Base-by-base conservation (phyloP, 1,284 basidiomycete species). In the Wolfiporia cocos region DNA sequence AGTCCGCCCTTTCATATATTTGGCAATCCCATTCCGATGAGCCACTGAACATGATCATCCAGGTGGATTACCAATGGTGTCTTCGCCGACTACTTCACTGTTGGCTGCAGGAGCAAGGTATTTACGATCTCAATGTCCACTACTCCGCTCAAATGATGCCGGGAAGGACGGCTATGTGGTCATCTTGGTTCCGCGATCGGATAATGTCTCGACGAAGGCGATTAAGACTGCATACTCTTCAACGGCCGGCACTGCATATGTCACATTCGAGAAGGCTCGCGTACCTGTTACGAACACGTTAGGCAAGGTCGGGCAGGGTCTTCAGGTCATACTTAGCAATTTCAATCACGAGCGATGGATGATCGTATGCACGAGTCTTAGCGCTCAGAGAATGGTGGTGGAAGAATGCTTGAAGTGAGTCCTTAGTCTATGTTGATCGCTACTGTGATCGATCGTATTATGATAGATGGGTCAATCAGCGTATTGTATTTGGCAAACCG, bases 51-150 rank as follows among this genome's bases (percentile, higher is more conserved):
- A n/a, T n/a, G n/a, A n/a, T n/a, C n/a, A n/a, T 28, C 9, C 26
- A 84, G 80, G 53, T 96, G 93, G 93, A 97, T 97, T 56, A 94
- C 93, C 34, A 96, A 94, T 54, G 93, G 92, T 34, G 78, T 70
- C 6, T 88, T 84, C 55, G 76, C 83, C 3, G 84, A 86, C 57
- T 86, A 78, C 62, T 92, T 93, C 62, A 88, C 85, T 0, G 86
- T 84, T 2, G 76, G 78, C 0, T 87, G 83, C 63, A 75, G 68
- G 54, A 86, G 84, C 17, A 78, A 84, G 49, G 78, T 76, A 47
- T 28, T 28, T 28, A 14, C 37, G 59, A 34, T 1, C 35, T 33
- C 1, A 5, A 24, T 9, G 26, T 44, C 9, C 22, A 3, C 28
- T 23, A 33, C 18, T 21, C 28, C 14, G 23, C 22, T 15, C 24